These are phyloP conservation scores for Mortierella sp. DNA, from an alignment of 371 early-diverging fungal species.

Conservation along the genomic window DNA sequence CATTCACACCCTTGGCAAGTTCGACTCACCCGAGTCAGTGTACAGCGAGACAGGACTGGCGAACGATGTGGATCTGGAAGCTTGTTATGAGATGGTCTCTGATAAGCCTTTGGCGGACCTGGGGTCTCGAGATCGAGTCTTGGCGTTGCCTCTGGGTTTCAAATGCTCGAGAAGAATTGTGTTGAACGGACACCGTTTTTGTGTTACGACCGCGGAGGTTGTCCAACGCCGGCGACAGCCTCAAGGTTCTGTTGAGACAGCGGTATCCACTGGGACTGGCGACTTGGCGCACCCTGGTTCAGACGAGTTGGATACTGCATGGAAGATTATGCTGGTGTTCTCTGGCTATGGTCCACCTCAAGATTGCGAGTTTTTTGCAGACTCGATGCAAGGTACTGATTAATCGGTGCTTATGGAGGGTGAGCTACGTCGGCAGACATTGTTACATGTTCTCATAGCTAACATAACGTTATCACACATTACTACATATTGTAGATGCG, in stretches of 20 bases:
- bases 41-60: conserved; percentile 26
- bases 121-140: neutral
- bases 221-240: conserved; percentile 1
- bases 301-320: neutral
- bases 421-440: neutral
- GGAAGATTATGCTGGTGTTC: neutral
- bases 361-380: conserved; percentile 13
- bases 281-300: neutral
- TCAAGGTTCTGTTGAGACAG: neutral
- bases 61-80: conserved; percentile 25
- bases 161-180: conserved; percentile 22
- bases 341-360: neutral
- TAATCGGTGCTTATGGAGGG: neutral
- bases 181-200: neutral
- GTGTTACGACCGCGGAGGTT: conserved; percentile 11
- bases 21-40: conserved; percentile 3
- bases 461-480: neutral
- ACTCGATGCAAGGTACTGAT: conserved; percentile 18
- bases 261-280: neutral
- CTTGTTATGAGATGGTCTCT: neutral
- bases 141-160: conserved; percentile 27
- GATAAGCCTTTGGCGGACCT: neutral
- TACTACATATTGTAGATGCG: neutral
- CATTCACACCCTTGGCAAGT: conserved; percentile 22
- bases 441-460: neutral